A percentile compares a stretch with the other conserved stretches of the same genome.
Conservation (phyloP, 2,329 filamentous ascomycete genomes). For the Dactylonectria macrodidyma region DNA sequence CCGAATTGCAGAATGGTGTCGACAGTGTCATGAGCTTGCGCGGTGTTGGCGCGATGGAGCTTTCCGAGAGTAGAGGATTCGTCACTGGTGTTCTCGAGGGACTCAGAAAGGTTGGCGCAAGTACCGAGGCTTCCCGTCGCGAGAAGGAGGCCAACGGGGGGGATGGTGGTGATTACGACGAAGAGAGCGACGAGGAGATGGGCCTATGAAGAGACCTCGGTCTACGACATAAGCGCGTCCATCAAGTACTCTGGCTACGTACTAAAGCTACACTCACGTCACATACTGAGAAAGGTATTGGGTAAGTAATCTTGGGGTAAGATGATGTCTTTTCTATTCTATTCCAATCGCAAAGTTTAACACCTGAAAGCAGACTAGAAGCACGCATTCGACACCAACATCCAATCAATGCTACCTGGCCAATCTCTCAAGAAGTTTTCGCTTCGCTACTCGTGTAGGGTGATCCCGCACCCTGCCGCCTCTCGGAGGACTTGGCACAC, state of each 20-base stretch:
- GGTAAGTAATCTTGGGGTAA: constrained; percentile 11
- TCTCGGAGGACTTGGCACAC: constrained; percentile 29
- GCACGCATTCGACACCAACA: not conserved
- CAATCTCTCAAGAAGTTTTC: constrained; percentile 25
- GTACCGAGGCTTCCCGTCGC: constrained; percentile 81
- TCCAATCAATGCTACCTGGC: not conserved
- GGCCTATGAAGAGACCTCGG: constrained; percentile 50
- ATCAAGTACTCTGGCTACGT: not conserved
- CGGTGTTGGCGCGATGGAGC: constrained; percentile 93
- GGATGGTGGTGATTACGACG: constrained; percentile 74
- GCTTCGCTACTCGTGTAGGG: constrained; percentile 36
- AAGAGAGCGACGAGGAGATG: constrained; percentile 70
- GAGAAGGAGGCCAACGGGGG: constrained; percentile 82
- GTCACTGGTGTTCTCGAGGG: constrained; percentile 90
- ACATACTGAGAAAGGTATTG: not conserved
- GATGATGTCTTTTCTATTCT: constrained; percentile 1
- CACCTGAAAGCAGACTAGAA: not conserved
- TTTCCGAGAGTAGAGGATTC: constrained; percentile 88
- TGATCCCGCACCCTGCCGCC: constrained; percentile 37
- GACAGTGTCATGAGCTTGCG: constrained; percentile 78
- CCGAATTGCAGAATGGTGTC: constrained; percentile 78
- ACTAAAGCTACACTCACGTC: not conserved
- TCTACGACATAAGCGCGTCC: not conserved
- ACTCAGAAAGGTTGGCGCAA: constrained; percentile 85
- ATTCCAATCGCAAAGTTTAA: constrained; percentile 15